Evolutionary conservation across 768 basidiomycete genomes (phyloP), one percentile per base, ranked within the genome.

Genomic region (Tylopilus plumbeoviolaceoides): DNA sequence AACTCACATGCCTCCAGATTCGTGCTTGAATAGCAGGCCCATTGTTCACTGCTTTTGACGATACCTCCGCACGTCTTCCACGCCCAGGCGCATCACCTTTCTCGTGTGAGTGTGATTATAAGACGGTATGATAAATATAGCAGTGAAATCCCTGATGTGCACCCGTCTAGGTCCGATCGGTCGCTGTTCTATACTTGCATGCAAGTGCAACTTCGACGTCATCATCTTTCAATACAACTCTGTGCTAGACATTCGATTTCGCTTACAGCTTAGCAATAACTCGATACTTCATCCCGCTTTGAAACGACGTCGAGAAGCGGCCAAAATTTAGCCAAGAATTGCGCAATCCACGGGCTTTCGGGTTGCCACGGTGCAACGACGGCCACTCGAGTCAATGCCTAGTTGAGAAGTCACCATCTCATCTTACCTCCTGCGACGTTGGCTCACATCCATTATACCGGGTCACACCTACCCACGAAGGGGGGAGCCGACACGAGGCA

Each of bases 31-130:
- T 45, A 9, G 27, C 35, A 14, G 11, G 5, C 18, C 51, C 60
- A 61, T 61, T 61, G 61, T 61, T 53, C 57, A 61, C 61, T 52
- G 30, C 9, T 59, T 63, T 62, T 35, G 55, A 58, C 36, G 7
- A 15, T 33, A 33, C 14, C 11, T 33, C 14, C 33, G 14, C 33
- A 30, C 47, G 25, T 49, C 50, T 48, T 51, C 30, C 41, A 40
- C 43, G 57, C 43, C 36, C 42, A 17, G 14, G 27, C 27, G 45
- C 38, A 48, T 56, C 54, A 33, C 28, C 8, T 21, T 23, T 40
- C 18, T 18, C 20, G 33, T 17, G 31, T 35, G 46, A 7, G 44
- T 50, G 58, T 59, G 58, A 60, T 56, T 51, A 59, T 60, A 60
- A 23, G 57, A 39, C 28, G 36, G 39, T 27, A 27, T 31, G 40